Evolutionary conservation across 176 grass and related monocot species (phyloP).

Genomic region (Cenchrus fungigraminus): DNA sequence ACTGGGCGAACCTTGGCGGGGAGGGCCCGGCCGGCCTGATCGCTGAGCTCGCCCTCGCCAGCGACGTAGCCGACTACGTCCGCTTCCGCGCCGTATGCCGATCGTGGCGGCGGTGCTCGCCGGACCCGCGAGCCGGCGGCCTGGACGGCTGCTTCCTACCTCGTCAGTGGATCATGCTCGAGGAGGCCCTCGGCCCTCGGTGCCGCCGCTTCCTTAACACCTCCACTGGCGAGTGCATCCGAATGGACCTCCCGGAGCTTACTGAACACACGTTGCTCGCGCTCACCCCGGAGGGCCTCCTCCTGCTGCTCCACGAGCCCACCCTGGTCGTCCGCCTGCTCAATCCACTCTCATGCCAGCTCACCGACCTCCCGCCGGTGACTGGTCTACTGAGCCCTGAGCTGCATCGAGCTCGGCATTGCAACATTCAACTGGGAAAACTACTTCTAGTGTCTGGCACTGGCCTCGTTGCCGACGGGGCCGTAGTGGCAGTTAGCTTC

Average conservation of each 20-base stretch:
- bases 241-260: conserved; percentile 16
- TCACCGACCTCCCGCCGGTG: background rate
- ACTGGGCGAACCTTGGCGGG: conserved; percentile 9
- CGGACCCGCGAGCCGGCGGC: background rate
- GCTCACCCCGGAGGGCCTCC: conserved; percentile 14
- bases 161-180: conserved; percentile 10
- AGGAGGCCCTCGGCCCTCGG: background rate
- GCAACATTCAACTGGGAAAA: background rate
- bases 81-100: background rate
- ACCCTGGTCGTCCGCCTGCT: background rate
- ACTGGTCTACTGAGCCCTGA: background rate
- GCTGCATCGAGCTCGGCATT: background rate
- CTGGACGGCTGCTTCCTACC: background rate
- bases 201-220: background rate
- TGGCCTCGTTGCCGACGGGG: background rate
- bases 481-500: background rate
- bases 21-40: background rate
- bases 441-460: background rate
- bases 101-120: background rate
- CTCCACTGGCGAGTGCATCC: conserved; percentile 7
- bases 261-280: background rate
- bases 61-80: conserved; percentile 5
- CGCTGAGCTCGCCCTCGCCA: background rate
- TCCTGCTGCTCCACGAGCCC: background rate
- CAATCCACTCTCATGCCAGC: background rate